Evolutionary conservation across 805 yeast species (phyloP), one percentile per base, ranked within the genome.

Genomic region (Barnettozyma botsteinii): DNA sequence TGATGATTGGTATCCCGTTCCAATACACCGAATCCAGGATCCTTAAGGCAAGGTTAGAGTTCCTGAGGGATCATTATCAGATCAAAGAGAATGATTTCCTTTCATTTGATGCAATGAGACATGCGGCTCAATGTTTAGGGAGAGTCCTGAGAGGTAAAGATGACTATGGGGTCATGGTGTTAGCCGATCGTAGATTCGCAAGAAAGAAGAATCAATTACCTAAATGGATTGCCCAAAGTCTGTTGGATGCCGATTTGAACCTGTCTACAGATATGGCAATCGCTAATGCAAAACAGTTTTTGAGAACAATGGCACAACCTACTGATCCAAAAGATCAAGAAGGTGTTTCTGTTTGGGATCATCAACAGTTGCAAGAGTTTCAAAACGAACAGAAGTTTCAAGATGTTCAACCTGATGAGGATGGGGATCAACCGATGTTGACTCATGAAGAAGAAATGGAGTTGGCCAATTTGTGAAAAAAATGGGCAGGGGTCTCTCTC

Each of bases 81-180:
- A 91, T 93, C 41, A 74, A 87, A 48, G 98, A 93, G 55, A 88
- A 86, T 57, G 98, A 93, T 55, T 93, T 93, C 58, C 60, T 93
- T 28, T 89, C 98, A 10, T 93, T 93, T 70, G 99, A 93, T 64
- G 99, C 99, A 12, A 93, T 93, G 98, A 78, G 99, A 57, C 99
- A 93, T 65, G 99, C 98, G 4, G 98, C 99, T 0, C 99, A 93
- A 62, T 93, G 99, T 64, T 65, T 93, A 55, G 99, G 99, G 10
- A 79, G 99, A 58, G 98, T 93, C 40, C 67, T 93, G 47, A 77
- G 99, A 67, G 99, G 99, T 50, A 93, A 93, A 60, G 97, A 93
- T 57, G 99, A 93, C 67, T 93, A 93, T 61, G 99, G 99, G 47
- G 84, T 93, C 51, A 93, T 93, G 99, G 97, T 93, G 31, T 65